Evolutionary conservation across 2,329 filamentous ascomycete genomes (phyloP), one percentile per base, ranked within the genome.

Genomic region (Microsporum canis): DNA sequence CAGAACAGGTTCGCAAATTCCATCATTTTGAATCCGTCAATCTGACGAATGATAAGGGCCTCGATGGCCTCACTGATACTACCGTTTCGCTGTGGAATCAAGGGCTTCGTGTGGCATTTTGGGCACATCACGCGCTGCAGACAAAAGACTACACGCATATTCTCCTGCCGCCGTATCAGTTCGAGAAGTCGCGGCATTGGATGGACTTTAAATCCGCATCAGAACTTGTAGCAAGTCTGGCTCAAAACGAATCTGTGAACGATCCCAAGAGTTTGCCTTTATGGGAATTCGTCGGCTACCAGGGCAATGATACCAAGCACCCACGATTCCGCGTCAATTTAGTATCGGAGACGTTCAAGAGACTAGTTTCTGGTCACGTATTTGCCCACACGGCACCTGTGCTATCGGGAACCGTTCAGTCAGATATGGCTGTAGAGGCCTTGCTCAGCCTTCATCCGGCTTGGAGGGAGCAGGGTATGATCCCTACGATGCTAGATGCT

Each of bases 51-150:
- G 17, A 36, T 12, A n/a, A 41, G 8, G 29, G 1, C 23, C 4
- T 29, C 3, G 31, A 61, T 0, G 58, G 41, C n/a, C 66, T 76
- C 0, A 61, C 17, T 23, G 1, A 23, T 23, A 23, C 17, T 23
- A 23, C 17, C 17, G 17, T 23, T 23, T 23, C 17, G 17, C 17
- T 23, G 17, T 23, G 17, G 17, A 23, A 23, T 23, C 17, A 23
- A 23, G 17, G 17, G 17, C 17, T 23, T 23, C 17, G 17, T 23
- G 17, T 23, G 17, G 17, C 17, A 23, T 23, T 23, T 23, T 23
- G 17, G 17, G 17, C 17, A 23, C 17, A 23, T 23, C 17, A 23
- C 17, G 17, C 17, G 17, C 17, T 23, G 17, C 17, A 23, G 17
- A 23, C 17, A 23, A 23, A 23, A 23, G 17, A 23, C 17, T 23